Percentiles rank a stretch among this genome's conserved stretches.
Conservation (phyloP, 306 rosid genomes). For the Malus asiatica region DNA sequence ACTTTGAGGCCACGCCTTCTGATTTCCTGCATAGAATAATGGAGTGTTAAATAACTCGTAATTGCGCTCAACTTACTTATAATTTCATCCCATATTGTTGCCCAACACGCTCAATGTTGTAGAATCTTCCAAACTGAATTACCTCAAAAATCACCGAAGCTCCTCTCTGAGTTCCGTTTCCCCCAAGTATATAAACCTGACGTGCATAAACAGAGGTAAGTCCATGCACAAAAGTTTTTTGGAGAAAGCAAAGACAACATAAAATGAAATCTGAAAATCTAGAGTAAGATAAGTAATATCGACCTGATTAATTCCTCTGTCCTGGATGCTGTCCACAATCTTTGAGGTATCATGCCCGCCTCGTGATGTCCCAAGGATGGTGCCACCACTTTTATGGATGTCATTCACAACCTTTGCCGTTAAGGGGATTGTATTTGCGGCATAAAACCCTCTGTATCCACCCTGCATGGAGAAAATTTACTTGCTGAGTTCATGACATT, state of each 20-base stretch:
- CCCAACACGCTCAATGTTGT: neutral
- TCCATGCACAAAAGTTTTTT: neutral
- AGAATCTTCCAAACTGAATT: neutral
- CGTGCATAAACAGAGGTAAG: neutral
- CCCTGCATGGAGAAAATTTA: conserved; percentile 27
- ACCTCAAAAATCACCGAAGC: conserved; percentile 46
- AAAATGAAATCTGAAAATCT: neutral
- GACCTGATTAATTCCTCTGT: conserved; percentile 53
- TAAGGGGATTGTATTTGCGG: conserved; percentile 37
- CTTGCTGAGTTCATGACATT: neutral
- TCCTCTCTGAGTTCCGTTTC: conserved; percentile 55
- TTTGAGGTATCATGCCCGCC: conserved; percentile 44
- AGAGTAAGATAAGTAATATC: neutral
- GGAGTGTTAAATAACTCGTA: neutral
- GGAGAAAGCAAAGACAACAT: neutral
- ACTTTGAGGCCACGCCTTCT: conserved; percentile 51
- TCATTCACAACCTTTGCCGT: conserved; percentile 47
- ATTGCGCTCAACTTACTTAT: neutral
- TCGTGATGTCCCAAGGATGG: conserved; percentile 49
- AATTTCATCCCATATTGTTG: neutral
- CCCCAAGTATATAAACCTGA: conserved; percentile 45
- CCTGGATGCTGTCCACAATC: conserved; percentile 53
- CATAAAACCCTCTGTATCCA: conserved; percentile 51
- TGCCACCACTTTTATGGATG: conserved; percentile 61
- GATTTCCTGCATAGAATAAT: conserved; percentile 31